Percentiles rank a stretch among this genome's conserved stretches.
phyloP scores from a whole-genome alignment of 805 yeast species.

The Pachysolen tannophilus region DNA sequence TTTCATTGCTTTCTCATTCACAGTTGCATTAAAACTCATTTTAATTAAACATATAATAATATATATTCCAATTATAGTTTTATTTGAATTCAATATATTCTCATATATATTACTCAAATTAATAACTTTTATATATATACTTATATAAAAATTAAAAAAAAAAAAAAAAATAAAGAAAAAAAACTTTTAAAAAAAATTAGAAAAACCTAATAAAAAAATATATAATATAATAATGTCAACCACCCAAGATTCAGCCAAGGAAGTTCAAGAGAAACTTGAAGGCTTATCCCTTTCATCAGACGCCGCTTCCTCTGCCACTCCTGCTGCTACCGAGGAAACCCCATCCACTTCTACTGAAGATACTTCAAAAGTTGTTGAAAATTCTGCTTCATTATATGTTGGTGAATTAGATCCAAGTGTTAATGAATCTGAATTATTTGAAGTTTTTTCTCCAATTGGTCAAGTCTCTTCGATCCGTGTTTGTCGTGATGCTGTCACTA shows the following conservation, averaged over 20 bases:
- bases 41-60: too few relatives aligned
- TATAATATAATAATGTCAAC: constrained; percentile 6
- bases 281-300: constrained; percentile 6
- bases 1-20: too few relatives aligned
- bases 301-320: background rate
- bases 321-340: constrained; percentile 4
- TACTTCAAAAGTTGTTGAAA: constrained; percentile 22
- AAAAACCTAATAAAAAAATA: constrained; percentile 2
- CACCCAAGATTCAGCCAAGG: constrained; percentile 9
- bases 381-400: constrained; percentile 85
- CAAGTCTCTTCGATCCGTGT: constrained; percentile 96
- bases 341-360: constrained; percentile 3
- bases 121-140: too few relatives aligned
- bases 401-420: constrained; percentile 93
- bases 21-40: too few relatives aligned
- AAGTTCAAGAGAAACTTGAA: constrained; percentile 9
- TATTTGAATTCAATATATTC: too few relatives aligned
- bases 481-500: constrained; percentile 96
- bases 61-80: too few relatives aligned
- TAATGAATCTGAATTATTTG: constrained; percentile 90
- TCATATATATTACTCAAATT: too few relatives aligned
- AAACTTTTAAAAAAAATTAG: constrained; percentile 7
- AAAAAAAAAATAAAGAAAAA: too few relatives aligned
- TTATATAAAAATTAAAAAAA: too few relatives aligned
- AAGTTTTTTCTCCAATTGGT: constrained; percentile 90